These are phyloP conservation scores for Coemansia sp. DNA, from an alignment of 192 early-diverging fungal species.

Conservation along the genomic window DNA sequence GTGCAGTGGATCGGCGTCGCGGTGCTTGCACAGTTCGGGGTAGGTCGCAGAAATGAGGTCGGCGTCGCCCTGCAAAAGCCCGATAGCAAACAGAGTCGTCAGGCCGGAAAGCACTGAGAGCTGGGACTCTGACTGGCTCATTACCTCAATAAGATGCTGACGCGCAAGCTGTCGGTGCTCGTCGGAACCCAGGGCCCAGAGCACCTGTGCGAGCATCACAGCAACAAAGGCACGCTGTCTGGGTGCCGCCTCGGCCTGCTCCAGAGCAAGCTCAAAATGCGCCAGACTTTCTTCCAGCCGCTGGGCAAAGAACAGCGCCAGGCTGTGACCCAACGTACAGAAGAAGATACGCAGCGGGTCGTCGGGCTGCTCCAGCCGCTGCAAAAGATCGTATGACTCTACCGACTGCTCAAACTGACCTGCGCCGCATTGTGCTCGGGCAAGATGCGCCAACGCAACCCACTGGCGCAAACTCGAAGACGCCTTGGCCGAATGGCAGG, in stretches of 20 bases:
- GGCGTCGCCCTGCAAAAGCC: constrained; percentile 36
- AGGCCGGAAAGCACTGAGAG: constrained; percentile 20
- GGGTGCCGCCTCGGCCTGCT: constrained; percentile 42
- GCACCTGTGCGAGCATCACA: constrained; percentile 78
- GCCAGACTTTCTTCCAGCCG: constrained; percentile 66
- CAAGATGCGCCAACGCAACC: constrained; percentile 63
- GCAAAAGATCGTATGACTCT: constrained; percentile 43
- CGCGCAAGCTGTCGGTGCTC: constrained; percentile 78
- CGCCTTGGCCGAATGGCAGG: constrained; percentile 35
- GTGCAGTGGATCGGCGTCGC: constrained; percentile 12
- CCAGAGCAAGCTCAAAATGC: constrained; percentile 73
- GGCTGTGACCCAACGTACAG: constrained; percentile 61
- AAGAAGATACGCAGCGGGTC: constrained; percentile 31
- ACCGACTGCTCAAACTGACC: constrained; percentile 63
- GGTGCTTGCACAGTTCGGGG: constrained; percentile 20
- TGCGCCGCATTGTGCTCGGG: constrained; percentile 65
- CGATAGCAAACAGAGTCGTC: constrained; percentile 50
- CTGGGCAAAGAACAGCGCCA: constrained; percentile 74
- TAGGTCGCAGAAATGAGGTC: constrained; percentile 33
- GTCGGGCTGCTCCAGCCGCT: constrained; percentile 13
- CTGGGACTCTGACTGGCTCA: constrained; percentile 8
- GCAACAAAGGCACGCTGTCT: constrained; percentile 65
- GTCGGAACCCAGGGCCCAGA: constrained; percentile 83
- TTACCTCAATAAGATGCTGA: constrained; percentile 66
- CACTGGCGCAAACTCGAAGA: neutral